phyloP scores from a whole-genome alignment of 2,329 filamentous ascomycete species.

The Escovopsis weberi region DNA sequence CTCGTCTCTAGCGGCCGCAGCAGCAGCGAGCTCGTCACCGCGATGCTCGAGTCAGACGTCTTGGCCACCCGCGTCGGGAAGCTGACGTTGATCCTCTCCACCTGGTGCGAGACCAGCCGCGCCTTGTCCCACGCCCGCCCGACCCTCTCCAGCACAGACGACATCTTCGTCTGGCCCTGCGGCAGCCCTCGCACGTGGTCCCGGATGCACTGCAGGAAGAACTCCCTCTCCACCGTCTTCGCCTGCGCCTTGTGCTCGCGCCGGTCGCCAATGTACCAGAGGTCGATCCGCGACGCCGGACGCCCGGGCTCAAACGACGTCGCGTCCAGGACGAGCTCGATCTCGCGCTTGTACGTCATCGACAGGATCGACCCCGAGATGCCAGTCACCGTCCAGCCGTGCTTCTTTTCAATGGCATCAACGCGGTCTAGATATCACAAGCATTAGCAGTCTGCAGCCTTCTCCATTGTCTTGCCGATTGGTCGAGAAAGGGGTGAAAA shows the following conservation, averaged over 20 bases:
- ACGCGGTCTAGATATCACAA: conserved; percentile 38
- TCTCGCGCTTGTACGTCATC: conserved; percentile 57
- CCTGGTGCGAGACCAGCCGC: conserved; percentile 40
- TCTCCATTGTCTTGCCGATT: too few relatives aligned
- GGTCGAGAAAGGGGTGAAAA: too few relatives aligned
- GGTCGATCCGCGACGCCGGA: conserved; percentile 44
- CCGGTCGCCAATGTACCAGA: conserved; percentile 53
- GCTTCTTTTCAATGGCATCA: conserved; percentile 46
- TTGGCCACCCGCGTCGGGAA: conserved; percentile 51
- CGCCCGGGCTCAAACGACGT: conserved; percentile 38
- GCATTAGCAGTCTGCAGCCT: conserved; percentile 18
- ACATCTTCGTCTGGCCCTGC: conserved; percentile 41
- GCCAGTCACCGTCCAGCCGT: conserved; percentile 60
- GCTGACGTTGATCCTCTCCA: conserved; percentile 45
- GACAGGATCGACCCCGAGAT: conserved; percentile 49
- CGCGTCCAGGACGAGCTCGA: conserved; percentile 60
- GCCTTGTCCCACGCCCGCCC: conserved; percentile 53
- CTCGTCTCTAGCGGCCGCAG: conserved; percentile 53
- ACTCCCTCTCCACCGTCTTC: conserved; percentile 52
- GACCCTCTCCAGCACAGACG: conserved; percentile 44
- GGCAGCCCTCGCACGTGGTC: conserved; percentile 49
- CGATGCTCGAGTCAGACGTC: conserved; percentile 49
- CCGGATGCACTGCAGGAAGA: conserved; percentile 59
- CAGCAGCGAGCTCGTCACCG: conserved; percentile 46
- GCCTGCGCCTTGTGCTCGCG: conserved; percentile 38